Evolutionary conservation across 192 early-diverging fungal genomes (phyloP).

Genomic region (Gonapodya prolifera): DNA sequence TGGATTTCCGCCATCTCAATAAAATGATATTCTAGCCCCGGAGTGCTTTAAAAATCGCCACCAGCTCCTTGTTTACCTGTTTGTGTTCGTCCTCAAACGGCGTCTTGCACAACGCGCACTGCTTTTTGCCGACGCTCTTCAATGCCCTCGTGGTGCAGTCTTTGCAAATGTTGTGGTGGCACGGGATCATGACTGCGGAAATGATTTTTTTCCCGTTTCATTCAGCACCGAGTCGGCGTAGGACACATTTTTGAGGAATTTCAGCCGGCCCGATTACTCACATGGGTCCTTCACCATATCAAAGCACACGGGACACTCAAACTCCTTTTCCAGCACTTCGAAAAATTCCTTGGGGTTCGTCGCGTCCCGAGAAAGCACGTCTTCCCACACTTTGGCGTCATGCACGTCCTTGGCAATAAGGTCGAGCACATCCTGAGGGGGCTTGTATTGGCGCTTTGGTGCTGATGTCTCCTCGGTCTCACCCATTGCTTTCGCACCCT

Average conservation of each 20-base stretch:
- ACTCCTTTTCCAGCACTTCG: slow-evolving; percentile 12
- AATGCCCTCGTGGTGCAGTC: neutral
- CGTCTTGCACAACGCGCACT: neutral
- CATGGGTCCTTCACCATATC: slow-evolving; percentile 15
- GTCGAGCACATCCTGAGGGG: slow-evolving; percentile 8
- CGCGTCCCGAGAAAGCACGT: slow-evolving; percentile 9
- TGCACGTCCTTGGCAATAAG: slow-evolving; percentile 14
- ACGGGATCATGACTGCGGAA: neutral
- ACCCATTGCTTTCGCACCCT: neutral
- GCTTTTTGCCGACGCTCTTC: neutral
- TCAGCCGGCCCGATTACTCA: too few relatives aligned
- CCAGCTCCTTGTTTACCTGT: neutral
- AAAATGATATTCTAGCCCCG: too few relatives aligned
- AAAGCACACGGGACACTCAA: slow-evolving; percentile 22
- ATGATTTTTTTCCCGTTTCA: too few relatives aligned
- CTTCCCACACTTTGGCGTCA: slow-evolving; percentile 20
- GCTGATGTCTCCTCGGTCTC: neutral
- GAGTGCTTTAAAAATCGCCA: neutral
- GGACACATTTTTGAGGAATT: too few relatives aligned
- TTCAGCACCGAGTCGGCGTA: too few relatives aligned
- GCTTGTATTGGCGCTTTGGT: slow-evolving; percentile 1
- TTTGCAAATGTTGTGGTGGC: neutral
- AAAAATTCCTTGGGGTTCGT: slow-evolving; percentile 23
- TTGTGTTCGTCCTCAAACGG: neutral
- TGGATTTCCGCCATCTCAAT: too few relatives aligned